These are phyloP conservation scores for Coprinellus aureogranulatus DNA, from an alignment of 768 basidiomycete genomes.

Conservation along the genomic window DNA sequence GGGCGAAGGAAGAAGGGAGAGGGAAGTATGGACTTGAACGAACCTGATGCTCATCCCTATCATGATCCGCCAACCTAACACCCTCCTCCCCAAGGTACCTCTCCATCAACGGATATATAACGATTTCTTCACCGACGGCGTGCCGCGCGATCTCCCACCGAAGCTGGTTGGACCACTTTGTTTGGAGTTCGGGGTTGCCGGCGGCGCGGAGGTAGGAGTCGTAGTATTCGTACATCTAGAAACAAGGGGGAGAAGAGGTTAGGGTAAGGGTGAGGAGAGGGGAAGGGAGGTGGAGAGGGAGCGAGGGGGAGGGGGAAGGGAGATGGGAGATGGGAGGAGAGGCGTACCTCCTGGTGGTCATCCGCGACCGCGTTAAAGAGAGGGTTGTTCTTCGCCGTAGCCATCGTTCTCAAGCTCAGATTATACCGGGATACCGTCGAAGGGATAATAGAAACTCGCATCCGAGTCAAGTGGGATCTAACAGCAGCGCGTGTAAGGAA, in stretches of 20 bases:
- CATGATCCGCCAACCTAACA: slow-evolving; percentile 39
- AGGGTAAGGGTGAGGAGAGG: too few species aligned
- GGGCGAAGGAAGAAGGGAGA: too few species aligned
- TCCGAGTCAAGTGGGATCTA: too few species aligned
- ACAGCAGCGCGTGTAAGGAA: too few species aligned
- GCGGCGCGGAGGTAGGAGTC: slow-evolving; percentile 35
- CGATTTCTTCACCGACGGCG: slow-evolving; percentile 51
- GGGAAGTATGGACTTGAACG: too few species aligned
- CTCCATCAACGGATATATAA: slow-evolving; percentile 53
- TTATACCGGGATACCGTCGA: too few species aligned
- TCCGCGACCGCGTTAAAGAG: not conserved
- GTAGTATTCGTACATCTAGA: slow-evolving; percentile 48
- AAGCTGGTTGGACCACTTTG: slow-evolving; percentile 45
- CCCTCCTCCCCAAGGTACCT: slow-evolving; percentile 45
- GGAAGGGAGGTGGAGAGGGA: too few species aligned
- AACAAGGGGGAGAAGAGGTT: too few species aligned
- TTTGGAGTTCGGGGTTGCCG: slow-evolving; percentile 36
- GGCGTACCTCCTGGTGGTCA: slow-evolving; percentile 3
- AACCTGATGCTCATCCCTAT: slow-evolving; percentile 47
- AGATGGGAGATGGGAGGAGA: too few species aligned
- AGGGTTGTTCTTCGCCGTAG: not conserved
- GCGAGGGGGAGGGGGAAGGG: too few species aligned
- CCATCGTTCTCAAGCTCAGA: slow-evolving; percentile 1
- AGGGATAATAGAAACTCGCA: too few species aligned
- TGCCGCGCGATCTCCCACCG: slow-evolving; percentile 52